These are phyloP conservation scores for Lentinula aciculospora DNA, from an alignment of 768 basidiomycete species.

Conservation along the genomic window DNA sequence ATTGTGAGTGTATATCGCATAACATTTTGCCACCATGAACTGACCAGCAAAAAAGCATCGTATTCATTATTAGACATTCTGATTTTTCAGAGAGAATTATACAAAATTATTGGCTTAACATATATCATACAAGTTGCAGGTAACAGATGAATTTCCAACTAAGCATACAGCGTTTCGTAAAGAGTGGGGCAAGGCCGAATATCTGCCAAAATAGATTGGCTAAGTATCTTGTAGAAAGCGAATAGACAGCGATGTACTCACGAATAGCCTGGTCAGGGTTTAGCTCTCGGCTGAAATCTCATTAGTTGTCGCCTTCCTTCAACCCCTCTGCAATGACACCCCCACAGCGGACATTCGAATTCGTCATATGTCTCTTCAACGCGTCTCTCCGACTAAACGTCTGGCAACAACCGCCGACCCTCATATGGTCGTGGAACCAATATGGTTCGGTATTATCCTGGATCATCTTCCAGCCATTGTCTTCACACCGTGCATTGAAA, in stretches of 20 bases:
- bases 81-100: not conserved
- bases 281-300: not conserved
- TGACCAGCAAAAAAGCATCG: not conserved
- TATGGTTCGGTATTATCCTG: constrained; percentile 18
- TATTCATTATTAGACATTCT: not conserved
- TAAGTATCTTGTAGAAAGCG: not conserved
- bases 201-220: not conserved
- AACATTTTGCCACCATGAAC: not conserved
- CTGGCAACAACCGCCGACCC: constrained; percentile 35
- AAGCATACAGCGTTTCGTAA: no score
- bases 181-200: no score
- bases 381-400: constrained; percentile 42
- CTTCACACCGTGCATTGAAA: not conserved
- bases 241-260: not conserved
- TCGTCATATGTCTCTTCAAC: constrained; percentile 37
- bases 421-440: constrained; percentile 20
- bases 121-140: no score
- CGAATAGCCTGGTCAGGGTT: no score
- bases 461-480: constrained; percentile 6
- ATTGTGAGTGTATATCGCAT: not conserved
- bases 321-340: constrained; percentile 15
- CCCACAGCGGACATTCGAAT: constrained; percentile 23
- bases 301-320: constrained; percentile 9
- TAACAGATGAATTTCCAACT: no score
- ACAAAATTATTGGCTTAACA: no score